Percentiles rank a stretch among this genome's conserved stretches.
These are phyloP conservation scores for Mercurialis annua DNA, from an alignment of 345 rosid species.

Conservation along the genomic window DNA sequence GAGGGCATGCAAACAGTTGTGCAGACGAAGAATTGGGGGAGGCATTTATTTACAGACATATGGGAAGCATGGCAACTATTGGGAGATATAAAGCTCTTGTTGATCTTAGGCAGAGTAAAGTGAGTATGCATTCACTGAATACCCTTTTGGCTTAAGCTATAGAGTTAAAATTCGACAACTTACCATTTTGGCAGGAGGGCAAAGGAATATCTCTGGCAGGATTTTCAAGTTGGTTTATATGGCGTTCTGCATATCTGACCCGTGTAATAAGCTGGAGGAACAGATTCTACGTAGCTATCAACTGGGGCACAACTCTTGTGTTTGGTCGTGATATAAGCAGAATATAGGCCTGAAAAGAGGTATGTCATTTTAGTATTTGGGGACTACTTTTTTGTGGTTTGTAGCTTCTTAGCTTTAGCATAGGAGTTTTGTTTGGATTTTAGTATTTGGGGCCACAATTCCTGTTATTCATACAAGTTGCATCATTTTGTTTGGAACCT, in stretches of 20 bases:
- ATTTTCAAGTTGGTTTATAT: conserved; percentile 79
- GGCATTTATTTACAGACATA: conserved; percentile 81
- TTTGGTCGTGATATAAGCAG: conserved; percentile 85
- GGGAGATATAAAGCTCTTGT: conserved; percentile 94
- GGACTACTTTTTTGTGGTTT: neutral
- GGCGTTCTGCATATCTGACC: conserved; percentile 97
- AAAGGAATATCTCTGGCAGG: conserved; percentile 77
- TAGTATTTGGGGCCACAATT: no score
- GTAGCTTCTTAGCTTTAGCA: no score
- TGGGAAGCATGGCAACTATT: conserved; percentile 94
- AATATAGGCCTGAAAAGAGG: conserved; percentile 18
- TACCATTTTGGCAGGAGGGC: conserved; percentile 48
- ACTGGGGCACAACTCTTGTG: conserved; percentile 83
- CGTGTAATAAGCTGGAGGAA: conserved; percentile 97
- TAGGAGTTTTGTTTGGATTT: no score
- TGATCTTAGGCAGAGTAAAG: conserved; percentile 93
- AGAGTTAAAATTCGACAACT: neutral
- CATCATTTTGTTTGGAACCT: no score
- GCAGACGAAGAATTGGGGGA: conserved; percentile 56
- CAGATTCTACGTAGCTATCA: conserved; percentile 79
- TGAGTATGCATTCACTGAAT: conserved; percentile 21
- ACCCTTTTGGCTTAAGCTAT: conserved; percentile 4
- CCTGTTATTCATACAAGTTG: no score
- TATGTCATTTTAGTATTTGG: neutral
- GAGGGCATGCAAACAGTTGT: conserved; percentile 66